Base-by-base conservation (phyloP, 2,329 filamentous ascomycete genomes). In the Penicillium aurantiogriseum region DNA sequence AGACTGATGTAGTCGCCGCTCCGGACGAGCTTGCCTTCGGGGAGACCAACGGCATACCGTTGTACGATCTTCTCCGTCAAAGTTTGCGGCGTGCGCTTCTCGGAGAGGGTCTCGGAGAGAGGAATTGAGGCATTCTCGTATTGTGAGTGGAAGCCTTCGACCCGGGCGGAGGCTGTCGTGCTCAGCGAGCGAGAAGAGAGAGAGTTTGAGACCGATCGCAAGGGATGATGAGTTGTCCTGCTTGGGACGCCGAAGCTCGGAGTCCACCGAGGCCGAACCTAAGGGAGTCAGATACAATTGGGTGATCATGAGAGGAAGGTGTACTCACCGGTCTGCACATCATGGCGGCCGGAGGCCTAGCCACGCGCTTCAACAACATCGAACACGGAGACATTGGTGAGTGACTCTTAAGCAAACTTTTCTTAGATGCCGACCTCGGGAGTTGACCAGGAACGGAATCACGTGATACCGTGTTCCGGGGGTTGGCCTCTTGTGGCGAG, bases 21-120 rank as follows among this genome's bases (percentile, higher is more conserved):
- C 67, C 82, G 83, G 68, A 96, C 89, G 56, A 82, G 79, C 77
- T 96, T 96, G 58, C 86, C 90, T 11, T 85, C 74, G 1, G 89
- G 76, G 1, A 96, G 83, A 10, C 87, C 90, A n/a, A 92, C 81
- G 0, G 91, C 83, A 74, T 96, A 88, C 17, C 82, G 78, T 73
- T 97, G 92, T 0, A 96, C 88, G 58, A 97, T 96, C 80, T 96
- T 96, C 74, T 97, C 92, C 3, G 90, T 94, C 51, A 96, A 76
- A 3, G 90, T 97, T 76, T 96, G 92, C 0, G 90, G 84, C 4
- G 43, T 38, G 9, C 35, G 35, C 21, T 9, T 40, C 35, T 49
- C 36, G 25, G 35, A 21, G 33, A 21, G 15, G 19, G 17, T 49
- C 44, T 49, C 51, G 3, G 35, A 29, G n/a, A 23, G 21, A 47